Percentiles rank a stretch among this genome's conserved stretches.
Evolutionary conservation across 1,284 basidiomycete genomes (phyloP).

Genomic region (Puccinia coronata): DNA sequence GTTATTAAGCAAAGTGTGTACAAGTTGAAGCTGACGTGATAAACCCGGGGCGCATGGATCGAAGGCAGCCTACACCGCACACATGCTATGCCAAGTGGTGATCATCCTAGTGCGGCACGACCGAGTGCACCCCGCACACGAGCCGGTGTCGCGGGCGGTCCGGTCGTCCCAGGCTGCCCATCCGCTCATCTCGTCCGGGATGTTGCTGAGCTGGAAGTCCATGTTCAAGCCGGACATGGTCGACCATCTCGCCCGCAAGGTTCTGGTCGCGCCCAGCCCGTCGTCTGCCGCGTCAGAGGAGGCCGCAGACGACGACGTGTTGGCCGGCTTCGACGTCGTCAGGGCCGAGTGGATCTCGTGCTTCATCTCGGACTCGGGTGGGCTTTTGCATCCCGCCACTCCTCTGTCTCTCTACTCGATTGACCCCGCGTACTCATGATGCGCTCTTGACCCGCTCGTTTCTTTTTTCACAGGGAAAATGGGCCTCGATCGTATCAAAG

Average conservation of each 20-base stretch:
- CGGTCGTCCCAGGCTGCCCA: background rate
- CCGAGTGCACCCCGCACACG: slow-evolving; percentile 21
- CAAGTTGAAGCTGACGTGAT: background rate
- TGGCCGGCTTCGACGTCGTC: slow-evolving; percentile 18
- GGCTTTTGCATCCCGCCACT: background rate
- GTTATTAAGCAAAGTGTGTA: background rate
- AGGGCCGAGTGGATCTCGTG: slow-evolving; percentile 29
- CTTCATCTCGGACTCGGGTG: slow-evolving; percentile 43
- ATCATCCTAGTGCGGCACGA: slow-evolving; percentile 36
- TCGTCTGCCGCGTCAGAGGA: no score
- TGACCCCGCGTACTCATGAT: background rate
- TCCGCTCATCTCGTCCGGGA: background rate
- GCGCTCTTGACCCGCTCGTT: background rate
- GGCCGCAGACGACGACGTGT: background rate
- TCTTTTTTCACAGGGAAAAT: slow-evolving; percentile 25
- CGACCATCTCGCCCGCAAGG: slow-evolving; percentile 16
- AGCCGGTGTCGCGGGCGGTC: background rate
- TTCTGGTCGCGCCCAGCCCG: background rate
- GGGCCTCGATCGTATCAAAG: slow-evolving; percentile 12
- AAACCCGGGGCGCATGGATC: no score
- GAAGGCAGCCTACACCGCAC: slow-evolving; percentile 39
- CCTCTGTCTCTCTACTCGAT: background rate
- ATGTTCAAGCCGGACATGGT: slow-evolving; percentile 34
- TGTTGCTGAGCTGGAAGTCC: slow-evolving; percentile 36
- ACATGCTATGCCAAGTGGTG: background rate